These are phyloP conservation scores for Kodamaea hsintzibuensis DNA, from an alignment of 805 yeast species.

Conservation along the genomic window DNA sequence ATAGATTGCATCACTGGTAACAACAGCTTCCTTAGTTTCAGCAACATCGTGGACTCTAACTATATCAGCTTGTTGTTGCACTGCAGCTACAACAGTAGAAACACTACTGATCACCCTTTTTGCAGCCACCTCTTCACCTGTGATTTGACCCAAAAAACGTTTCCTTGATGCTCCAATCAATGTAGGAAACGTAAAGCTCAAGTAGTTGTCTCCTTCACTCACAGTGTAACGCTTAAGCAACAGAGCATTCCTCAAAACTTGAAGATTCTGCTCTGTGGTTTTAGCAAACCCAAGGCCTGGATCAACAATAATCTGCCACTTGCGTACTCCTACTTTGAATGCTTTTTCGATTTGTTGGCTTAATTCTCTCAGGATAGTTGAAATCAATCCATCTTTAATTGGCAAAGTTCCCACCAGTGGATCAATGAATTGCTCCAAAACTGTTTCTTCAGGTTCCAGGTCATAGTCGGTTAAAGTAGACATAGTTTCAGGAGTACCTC, in stretches of 20 bases:
- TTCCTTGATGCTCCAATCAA: conserved; percentile 89
- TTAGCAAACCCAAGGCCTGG: conserved; percentile 99
- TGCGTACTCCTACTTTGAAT: conserved; percentile 58
- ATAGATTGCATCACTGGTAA: conserved; percentile 75
- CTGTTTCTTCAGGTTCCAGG: conserved; percentile 34
- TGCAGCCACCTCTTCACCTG: conserved; percentile 54
- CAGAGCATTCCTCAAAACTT: conserved; percentile 54
- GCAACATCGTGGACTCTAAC: conserved; percentile 86
- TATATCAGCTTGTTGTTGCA: conserved; percentile 73
- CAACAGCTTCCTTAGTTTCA: conserved; percentile 47
- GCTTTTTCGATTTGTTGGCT: conserved; percentile 57
- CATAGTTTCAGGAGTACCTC: conserved; percentile 85
- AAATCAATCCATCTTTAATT: conserved; percentile 40
- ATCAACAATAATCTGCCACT: conserved; percentile 91
- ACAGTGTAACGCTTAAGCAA: conserved; percentile 51
- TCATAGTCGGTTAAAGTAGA: conserved; percentile 54
- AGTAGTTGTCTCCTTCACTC: conserved; percentile 29
- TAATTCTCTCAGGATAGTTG: conserved; percentile 67
- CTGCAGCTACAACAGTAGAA: conserved; percentile 70
- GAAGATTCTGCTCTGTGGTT: conserved; percentile 64
- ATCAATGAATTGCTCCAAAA: conserved; percentile 37
- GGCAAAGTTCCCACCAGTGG: conserved; percentile 15
- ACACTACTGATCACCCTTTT: conserved; percentile 78
- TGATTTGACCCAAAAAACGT: conserved; percentile 75
- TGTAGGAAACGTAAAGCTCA: conserved; percentile 58